Base-by-base conservation (phyloP, 352 stramenopile species). In the Phytopythium vexans region DNA sequence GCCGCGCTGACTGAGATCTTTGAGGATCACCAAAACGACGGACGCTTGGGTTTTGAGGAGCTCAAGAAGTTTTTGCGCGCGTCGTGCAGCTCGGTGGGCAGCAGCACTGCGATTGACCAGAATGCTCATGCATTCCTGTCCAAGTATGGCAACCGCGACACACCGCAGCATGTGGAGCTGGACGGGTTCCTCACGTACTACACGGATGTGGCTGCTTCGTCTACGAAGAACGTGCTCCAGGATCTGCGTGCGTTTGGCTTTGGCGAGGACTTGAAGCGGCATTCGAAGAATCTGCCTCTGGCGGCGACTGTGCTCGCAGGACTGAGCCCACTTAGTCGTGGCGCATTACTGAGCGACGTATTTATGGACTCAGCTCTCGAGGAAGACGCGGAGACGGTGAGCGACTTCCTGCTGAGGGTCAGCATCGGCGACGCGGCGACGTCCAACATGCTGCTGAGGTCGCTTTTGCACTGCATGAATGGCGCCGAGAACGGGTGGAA, bases 311-410 rank as follows among this genome's bases (percentile, higher is more conserved):
- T 90, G 32, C 54, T 93, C 9, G 60, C 72, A 31, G 59, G 54
- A 1, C 43, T 95, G 41, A 86, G 68, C 32, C 40, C 69, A 9
- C 49, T 95, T 45, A 93, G 83, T 49, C 77, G 75, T 2, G 58
- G 50, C 37, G 78, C 86, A 14, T 56, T 95, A 15, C 57, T 87
- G 1, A 92, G 84, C 36, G 78, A 92, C 27, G 81, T 88, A 10
- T 94, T 95, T 55, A 83, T 95, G 34, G 83, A 95, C 49, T 89
- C 82, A 27, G 86, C 83, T 12, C 68, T 95, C 4, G 86, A 95
- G 53, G 86, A 95, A 64, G 83, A 95, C 58, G 82, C 83, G 14
- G 86, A 95, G 48, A 92, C 79, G 4, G 83, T 86, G 12, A 70
- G 69, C 8, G 83, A 95, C 36, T 58, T 95, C 37, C 49, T 95